A percentile compares a stretch with the other conserved stretches of the same genome.
Evolutionary conservation across 441 rosid genomes (phyloP).

Genomic region (Euphorbia celastroides): DNA sequence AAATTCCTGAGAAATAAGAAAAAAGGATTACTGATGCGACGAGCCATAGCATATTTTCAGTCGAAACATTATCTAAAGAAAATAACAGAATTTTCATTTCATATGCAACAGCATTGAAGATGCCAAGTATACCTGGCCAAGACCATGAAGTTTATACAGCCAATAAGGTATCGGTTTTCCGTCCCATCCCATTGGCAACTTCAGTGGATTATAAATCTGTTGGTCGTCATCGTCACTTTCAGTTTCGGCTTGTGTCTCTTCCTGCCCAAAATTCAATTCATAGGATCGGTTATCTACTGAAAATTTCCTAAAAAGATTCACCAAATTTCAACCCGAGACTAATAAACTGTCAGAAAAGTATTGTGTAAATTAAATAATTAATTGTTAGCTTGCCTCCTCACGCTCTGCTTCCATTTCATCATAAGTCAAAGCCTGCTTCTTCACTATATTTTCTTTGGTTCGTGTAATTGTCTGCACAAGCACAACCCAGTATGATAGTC

Average conservation of each 20-base stretch:
- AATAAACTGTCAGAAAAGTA: constrained; percentile 4
- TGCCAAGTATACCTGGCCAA: constrained; percentile 67
- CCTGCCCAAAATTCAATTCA: constrained; percentile 40
- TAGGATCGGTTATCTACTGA: constrained; percentile 4
- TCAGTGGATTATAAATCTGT: constrained; percentile 90
- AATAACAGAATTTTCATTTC: not conserved
- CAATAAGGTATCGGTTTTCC: constrained; percentile 99
- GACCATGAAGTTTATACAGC: constrained; percentile 99
- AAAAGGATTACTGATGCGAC: not conserved
- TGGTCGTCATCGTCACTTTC: constrained; percentile 99
- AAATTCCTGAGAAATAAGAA: constrained; percentile 63
- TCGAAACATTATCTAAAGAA: not conserved
- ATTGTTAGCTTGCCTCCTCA: constrained; percentile 51
- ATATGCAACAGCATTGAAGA: not conserved
- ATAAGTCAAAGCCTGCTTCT: constrained; percentile 93
- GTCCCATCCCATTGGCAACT: constrained; percentile 99
- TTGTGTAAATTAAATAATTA: not conserved
- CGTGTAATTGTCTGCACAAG: constrained; percentile 54
- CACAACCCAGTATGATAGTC: not conserved
- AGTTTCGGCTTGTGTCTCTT: constrained; percentile 81
- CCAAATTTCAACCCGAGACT: not conserved
- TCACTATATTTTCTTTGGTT: constrained; percentile 81
- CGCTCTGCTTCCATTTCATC: constrained; percentile 99
- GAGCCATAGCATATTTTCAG: not conserved
- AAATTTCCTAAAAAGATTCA: constrained; percentile 2